A percentile compares a stretch with the other conserved stretches of the same genome.
These are phyloP conservation scores for Wallacemonas sp. DNA, from an alignment of 208 protist genomes.

Conservation along the genomic window DNA sequence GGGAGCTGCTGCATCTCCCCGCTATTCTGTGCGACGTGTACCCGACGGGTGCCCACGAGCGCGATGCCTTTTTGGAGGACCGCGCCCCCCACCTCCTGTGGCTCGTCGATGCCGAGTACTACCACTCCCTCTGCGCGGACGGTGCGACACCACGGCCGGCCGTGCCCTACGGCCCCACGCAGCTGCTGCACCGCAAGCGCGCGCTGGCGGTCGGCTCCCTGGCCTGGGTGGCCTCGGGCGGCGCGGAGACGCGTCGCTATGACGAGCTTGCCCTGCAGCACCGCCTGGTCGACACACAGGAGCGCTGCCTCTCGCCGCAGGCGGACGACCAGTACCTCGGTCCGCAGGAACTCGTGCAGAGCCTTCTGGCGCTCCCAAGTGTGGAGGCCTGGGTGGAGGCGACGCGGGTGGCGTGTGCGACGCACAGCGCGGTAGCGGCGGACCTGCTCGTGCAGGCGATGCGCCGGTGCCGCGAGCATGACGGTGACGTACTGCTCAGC, in stretches of 20 bases:
- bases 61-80: slow-evolving; percentile 53
- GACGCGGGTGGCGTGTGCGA: slow-evolving; percentile 40
- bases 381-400: slow-evolving; percentile 70
- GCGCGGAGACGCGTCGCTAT: slow-evolving; percentile 30
- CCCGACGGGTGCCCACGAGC: slow-evolving; percentile 30
- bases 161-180: slow-evolving; percentile 56
- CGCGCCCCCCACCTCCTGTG: slow-evolving; percentile 80
- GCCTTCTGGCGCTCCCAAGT: slow-evolving; percentile 41
- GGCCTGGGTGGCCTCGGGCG: slow-evolving; percentile 56
- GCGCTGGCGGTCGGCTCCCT: slow-evolving; percentile 57
- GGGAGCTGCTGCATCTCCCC: slow-evolving; percentile 80
- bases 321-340: slow-evolving; percentile 39
- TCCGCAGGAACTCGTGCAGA: slow-evolving; percentile 60
- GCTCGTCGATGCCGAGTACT: slow-evolving; percentile 57
- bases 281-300: slow-evolving; percentile 48
- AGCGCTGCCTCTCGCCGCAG: slow-evolving; percentile 41
- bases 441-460: slow-evolving; percentile 75
- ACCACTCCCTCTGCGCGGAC: slow-evolving; percentile 56
- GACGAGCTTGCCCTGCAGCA: slow-evolving; percentile 48
- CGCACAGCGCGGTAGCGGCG: slow-evolving; percentile 35
- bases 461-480: slow-evolving; percentile 52
- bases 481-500: slow-evolving; percentile 39
- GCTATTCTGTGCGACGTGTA: slow-evolving; percentile 33
- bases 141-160: slow-evolving; percentile 30
- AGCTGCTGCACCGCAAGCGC: slow-evolving; percentile 52